Base-by-base conservation (phyloP, 164 flowering plant genomes). In the Cinnamomum chago region DNA sequence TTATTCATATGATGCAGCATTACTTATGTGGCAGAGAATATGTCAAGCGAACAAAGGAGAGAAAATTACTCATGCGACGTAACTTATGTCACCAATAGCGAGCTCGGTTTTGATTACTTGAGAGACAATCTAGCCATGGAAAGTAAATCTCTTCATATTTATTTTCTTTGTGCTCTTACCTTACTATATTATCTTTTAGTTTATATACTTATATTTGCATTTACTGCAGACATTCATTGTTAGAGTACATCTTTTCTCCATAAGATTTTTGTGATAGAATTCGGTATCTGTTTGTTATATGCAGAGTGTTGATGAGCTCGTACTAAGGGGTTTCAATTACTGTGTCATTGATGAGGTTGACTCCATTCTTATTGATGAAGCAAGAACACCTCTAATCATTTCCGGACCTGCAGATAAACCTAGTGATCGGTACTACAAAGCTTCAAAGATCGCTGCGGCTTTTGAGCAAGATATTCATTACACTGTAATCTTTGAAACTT, bases 101-200 rank as follows among this genome's bases (percentile, higher is more conserved):
- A 95, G 88, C 95, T 95, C 76, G 99, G 99, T 73, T 95, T 95
- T 83, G 99, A 95, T 85, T 95, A 81, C 84, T 82, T 95, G 90
- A 91, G 99, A 85, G 99, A 95, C 74, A 95, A 95, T 86, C 99
- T 93, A 84, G 98, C 99, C 92, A 92, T 92, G 95, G 99, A 85
- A 90, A 93, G 99, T 93, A 85, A 79, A 82, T 85, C 78, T 78
- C 82, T 55, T 40, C 71, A 67, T 28, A 22, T 51, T 60, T 73
- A 67, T 64, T 72, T 50, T 55, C 25, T 55, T 55, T 55, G n/a
- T 17, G 20, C 60, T 55, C 20, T 18, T 55, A 55, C n/a, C 7
- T 3, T 55, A 55, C n/a, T 20, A 55, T 28, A 40, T 24, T 67
- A 30, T 6, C 12, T 14, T 18, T 23, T 25, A 28, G 6, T 25